Evolutionary conservation across 768 basidiomycete genomes (phyloP), one percentile per base, ranked within the genome.

Genomic region (Collybiopsis luxurians): DNA sequence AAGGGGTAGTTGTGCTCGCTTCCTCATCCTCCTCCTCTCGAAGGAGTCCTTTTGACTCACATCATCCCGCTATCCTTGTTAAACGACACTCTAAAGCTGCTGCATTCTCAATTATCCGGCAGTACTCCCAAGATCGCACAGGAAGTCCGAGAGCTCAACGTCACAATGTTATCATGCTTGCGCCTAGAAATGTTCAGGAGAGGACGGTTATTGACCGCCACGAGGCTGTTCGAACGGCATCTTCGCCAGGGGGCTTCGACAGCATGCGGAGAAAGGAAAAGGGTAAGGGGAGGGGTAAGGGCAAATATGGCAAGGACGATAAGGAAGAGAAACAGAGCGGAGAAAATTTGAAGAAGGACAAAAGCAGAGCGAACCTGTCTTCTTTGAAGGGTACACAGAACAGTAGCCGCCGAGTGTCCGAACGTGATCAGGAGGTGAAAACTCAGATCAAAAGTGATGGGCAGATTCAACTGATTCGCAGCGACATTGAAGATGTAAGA

Each of bases 161-260:
- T 11, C 21, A 19, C 2, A 26, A 47, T 19, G 45, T 55, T 13
- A 17, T 55, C n/a, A 47, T 55, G 54, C 54, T 55, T 46, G 54
- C 54, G n/a, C 44, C 27, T 2, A 26, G 54, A 38, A 24, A 42
- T 19, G 45, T 55, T 12, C 54, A 55, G 23, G 54, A 47, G 45
- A 34, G 50, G 15, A 51, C 34, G 24, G 53, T 54, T 19, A n/a
- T 54, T n/a, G 53, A 54, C 43, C 53, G 43, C 4, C 53, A 54
- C 23, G 27, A 54, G 17, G 40, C 40, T 13, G 43, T 42, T 21
- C 26, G 24, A 13, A 40, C 42, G 24, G 53, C 53, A 13, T 54
- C 43, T 31, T 19, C 43, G 9, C 51, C 51, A n/a, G n/a, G n/a
- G 17, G 31, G 49, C 26, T 26, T 15, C 27, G 39, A 39, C 15